These are phyloP conservation scores for Pseudopithomyces chartarum DNA, from an alignment of 2,329 filamentous ascomycete genomes.

Conservation along the genomic window DNA sequence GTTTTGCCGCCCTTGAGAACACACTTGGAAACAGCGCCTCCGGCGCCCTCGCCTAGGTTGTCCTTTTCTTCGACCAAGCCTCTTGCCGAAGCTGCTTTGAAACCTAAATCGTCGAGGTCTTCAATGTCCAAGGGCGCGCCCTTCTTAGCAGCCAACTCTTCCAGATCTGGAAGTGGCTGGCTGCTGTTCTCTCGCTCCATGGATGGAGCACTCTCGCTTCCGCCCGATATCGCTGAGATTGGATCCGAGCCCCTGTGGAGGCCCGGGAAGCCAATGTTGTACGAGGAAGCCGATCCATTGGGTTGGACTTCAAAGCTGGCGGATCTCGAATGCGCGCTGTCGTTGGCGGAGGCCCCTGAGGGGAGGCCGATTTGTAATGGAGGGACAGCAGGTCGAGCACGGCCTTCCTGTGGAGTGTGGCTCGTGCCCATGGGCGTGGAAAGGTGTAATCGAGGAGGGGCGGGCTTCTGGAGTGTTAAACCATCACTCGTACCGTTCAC, in stretches of 20 bases:
- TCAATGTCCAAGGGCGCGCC: slow-evolving; percentile 87
- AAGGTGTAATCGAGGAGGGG: slow-evolving; percentile 79
- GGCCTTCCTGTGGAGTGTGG: slow-evolving; percentile 71
- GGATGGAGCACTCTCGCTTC: slow-evolving; percentile 67
- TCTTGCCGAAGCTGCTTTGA: slow-evolving; percentile 89
- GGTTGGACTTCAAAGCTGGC: slow-evolving; percentile 82
- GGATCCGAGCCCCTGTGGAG: slow-evolving; percentile 73
- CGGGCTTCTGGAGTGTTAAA: slow-evolving; percentile 56
- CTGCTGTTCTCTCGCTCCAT: slow-evolving; percentile 86
- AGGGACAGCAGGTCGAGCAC: slow-evolving; percentile 58
- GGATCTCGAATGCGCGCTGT: slow-evolving; percentile 79
- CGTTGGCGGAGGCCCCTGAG: slow-evolving; percentile 78
- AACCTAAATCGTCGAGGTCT: slow-evolving; percentile 91
- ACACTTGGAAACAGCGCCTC: slow-evolving; percentile 91
- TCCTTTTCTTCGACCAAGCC: slow-evolving; percentile 87
- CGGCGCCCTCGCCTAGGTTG: slow-evolving; percentile 90
- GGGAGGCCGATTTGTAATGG: slow-evolving; percentile 62
- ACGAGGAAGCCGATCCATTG: slow-evolving; percentile 87
- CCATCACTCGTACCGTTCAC: slow-evolving; percentile 61
- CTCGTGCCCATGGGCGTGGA: slow-evolving; percentile 87
- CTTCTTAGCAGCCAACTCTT: slow-evolving; percentile 80
- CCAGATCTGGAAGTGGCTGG: slow-evolving; percentile 76
- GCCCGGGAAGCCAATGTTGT: slow-evolving; percentile 80
- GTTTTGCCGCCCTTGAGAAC: slow-evolving; percentile 90
- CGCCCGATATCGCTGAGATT: slow-evolving; percentile 80